Base-by-base conservation (phyloP, 495 filamentous ascomycete species). In the Penicillium cosmopolitanum region DNA sequence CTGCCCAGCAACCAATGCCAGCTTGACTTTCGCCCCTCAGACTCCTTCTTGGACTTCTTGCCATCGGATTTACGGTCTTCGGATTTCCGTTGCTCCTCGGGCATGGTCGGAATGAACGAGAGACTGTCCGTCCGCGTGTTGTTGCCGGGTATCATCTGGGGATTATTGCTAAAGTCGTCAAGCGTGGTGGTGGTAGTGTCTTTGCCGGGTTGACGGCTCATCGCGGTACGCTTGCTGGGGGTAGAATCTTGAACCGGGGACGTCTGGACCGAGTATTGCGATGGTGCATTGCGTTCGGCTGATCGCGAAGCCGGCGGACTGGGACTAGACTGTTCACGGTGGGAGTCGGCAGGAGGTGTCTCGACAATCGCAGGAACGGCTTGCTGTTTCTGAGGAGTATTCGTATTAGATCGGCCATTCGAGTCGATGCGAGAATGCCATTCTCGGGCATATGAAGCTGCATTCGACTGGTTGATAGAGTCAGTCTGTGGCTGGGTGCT, bases 51-150 rank as follows among this genome's bases (percentile, higher is more conserved):
- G 11, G 82, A 80, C 52, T 83, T 85, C 60, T 88, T 91, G 54
- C 81, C 77, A 56, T 90, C 87, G 0, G 77, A 61, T 60, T 84
- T 87, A 58, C 84, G 87, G n/a, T 71, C 79, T 55, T 90, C 87
- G 0, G 77, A 51, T 60, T 84, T 87, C 62, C 84, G 86, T 51
- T 48, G 46, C 23, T 90, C 88, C 56, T 91, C 86, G 2, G 80
- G 66, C 25, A 91, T 77, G 1, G 89, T 96, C 3, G 93, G 93
- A 50, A 96, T 92, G 66, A 93, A 91, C 1, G 91, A 93, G 13
- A 96, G 79, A 55, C 80, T 87, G 68, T 93, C 91, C 2, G 90
- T 96, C 16, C 88, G 83, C 0, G 82, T 87, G 43, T 77, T 85
- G 62, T 87, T 89, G 18, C 89, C 92, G 11, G 90, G 87, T 1